phyloP scores from a whole-genome alignment of 805 yeast genomes.

The Wickerhamiella nectarea region DNA sequence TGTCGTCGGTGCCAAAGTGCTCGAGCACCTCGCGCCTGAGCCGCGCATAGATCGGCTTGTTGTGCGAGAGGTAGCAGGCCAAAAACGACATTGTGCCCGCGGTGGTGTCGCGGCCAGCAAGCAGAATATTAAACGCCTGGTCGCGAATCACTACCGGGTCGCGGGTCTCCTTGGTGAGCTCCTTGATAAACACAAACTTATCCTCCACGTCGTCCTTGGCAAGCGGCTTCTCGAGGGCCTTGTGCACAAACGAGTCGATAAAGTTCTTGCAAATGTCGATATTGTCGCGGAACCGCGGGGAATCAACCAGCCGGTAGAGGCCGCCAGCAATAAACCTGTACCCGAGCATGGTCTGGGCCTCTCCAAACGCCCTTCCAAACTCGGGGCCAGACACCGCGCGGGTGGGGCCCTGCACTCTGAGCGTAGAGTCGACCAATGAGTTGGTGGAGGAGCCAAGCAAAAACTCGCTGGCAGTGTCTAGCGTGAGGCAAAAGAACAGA shows the following conservation, averaged over 20 bases:
- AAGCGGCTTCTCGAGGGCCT: slow-evolving; percentile 25
- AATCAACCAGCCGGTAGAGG: slow-evolving; percentile 18
- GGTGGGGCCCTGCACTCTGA: slow-evolving; percentile 15
- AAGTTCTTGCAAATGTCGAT: slow-evolving; percentile 26
- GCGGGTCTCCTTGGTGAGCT: slow-evolving; percentile 36
- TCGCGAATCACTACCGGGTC: slow-evolving; percentile 36
- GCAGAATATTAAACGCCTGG: slow-evolving; percentile 37
- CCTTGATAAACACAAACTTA: slow-evolving; percentile 35
- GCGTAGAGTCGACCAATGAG: slow-evolving; percentile 15
- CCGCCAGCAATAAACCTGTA: slow-evolving; percentile 17
- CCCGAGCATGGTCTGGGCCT: slow-evolving; percentile 16
- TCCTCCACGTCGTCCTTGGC: slow-evolving; percentile 24
- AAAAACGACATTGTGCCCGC: slow-evolving; percentile 37
- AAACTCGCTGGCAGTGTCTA: slow-evolving; percentile 23
- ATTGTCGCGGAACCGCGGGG: slow-evolving; percentile 26
- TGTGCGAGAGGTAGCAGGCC: slow-evolving; percentile 33
- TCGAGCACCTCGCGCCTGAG: slow-evolving; percentile 30
- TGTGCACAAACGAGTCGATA: slow-evolving; percentile 31
- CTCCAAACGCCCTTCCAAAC: slow-evolving; percentile 21
- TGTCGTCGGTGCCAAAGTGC: slow-evolving; percentile 25
- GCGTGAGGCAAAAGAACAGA: slow-evolving; percentile 18
- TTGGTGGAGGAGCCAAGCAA: slow-evolving; percentile 21
- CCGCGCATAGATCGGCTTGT: slow-evolving; percentile 23
- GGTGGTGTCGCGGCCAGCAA: slow-evolving; percentile 46
- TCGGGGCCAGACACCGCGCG: slow-evolving; percentile 17